phyloP scores from a whole-genome alignment of 805 yeast species.

The Yarrowia hollandica region DNA sequence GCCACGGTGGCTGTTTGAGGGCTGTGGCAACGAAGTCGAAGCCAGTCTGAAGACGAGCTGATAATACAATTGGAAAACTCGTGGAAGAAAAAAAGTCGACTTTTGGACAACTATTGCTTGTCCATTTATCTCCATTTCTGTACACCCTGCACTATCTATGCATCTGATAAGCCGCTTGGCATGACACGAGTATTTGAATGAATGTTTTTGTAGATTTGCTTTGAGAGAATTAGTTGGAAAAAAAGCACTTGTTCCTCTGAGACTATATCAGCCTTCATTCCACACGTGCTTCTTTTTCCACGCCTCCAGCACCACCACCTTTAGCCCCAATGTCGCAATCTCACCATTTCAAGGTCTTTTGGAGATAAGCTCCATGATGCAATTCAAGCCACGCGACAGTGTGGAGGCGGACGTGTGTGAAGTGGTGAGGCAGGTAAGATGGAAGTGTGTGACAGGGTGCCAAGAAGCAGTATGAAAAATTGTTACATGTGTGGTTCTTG shows the following conservation, averaged over 20 bases:
- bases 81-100: neutral
- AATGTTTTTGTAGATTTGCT: too few relatives aligned
- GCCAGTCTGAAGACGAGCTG: neutral
- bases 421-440: neutral
- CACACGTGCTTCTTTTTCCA: neutral
- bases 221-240: too few relatives aligned
- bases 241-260: neutral
- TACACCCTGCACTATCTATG: conserved; percentile 14
- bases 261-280: too few relatives aligned
- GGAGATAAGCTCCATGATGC: conserved; percentile 26
- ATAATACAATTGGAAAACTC: neutral
- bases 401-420: conserved; percentile 2
- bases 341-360: neutral
- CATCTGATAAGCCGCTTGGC: conserved; percentile 26
- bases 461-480: neutral
- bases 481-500: neutral
- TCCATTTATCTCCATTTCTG: too few relatives aligned
- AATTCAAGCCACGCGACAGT: conserved; percentile 27
- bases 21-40: neutral
- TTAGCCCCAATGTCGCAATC: conserved; percentile 25
- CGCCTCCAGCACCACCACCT: neutral
- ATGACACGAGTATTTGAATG: too few relatives aligned
- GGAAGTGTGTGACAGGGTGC: neutral
- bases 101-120: too few relatives aligned
- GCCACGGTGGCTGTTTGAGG: conserved; percentile 3